Percentiles rank a stretch among this genome's conserved stretches.
phyloP scores from a whole-genome alignment of 1,284 basidiomycete genomes.

The Pseudozyma hubeiensis region DNA sequence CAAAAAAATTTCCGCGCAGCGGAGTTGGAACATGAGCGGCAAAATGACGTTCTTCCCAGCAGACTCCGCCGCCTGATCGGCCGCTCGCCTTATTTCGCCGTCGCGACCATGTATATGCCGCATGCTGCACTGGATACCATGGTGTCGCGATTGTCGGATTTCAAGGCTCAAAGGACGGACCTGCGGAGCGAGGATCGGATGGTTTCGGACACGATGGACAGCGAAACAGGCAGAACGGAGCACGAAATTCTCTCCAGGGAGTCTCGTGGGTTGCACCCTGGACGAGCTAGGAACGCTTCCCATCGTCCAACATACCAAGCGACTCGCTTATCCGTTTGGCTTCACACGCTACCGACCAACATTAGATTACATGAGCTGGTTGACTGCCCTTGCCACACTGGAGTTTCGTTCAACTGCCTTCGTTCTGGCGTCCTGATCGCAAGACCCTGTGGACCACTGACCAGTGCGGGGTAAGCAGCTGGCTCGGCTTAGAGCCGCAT shows the following conservation, averaged over 20 bases:
- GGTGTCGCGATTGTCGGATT: no score
- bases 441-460: no score
- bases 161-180: no score
- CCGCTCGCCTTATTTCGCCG: no score
- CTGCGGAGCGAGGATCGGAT: no score
- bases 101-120: no score
- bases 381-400: not conserved
- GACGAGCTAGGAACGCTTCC: conserved; percentile 1
- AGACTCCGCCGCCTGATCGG: no score
- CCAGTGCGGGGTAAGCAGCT: no score
- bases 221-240: not conserved
- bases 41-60: conserved; percentile 19
- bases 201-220: not conserved
- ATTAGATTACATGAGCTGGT: not conserved
- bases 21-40: conserved; percentile 28
- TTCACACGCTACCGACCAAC: not conserved
- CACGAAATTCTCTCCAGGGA: not conserved
- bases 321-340: not conserved
- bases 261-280: conserved; percentile 1
- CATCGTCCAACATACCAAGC: not conserved
- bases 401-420: not conserved
- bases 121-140: no score
- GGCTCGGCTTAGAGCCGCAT: no score
- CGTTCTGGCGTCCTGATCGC: not conserved
- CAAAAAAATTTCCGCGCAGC: conserved; percentile 7